A percentile compares a stretch with the other conserved stretches of the same genome.
Evolutionary conservation across 2,329 filamentous ascomycete species (phyloP).

Genomic region (Exserohilum turcica): DNA sequence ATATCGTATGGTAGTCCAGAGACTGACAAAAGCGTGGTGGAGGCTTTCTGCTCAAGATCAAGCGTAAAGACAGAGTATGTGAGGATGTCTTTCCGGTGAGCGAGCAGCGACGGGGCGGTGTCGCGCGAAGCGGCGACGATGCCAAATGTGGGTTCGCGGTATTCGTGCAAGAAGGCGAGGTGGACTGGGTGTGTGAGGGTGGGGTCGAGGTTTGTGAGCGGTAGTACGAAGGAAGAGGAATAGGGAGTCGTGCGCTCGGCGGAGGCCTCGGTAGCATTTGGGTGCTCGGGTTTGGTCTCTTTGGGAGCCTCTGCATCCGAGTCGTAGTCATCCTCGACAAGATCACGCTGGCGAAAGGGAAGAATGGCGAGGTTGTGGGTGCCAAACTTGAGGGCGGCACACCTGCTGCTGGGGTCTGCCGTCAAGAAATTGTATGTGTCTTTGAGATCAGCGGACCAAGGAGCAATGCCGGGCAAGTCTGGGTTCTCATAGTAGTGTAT

Average conservation of each 20-base stretch:
- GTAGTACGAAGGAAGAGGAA: slow-evolving; percentile 88
- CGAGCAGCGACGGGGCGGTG: slow-evolving; percentile 73
- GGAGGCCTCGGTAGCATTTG: slow-evolving; percentile 45
- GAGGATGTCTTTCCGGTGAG: slow-evolving; percentile 80
- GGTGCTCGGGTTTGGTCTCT: slow-evolving; percentile 38
- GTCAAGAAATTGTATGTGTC: slow-evolving; percentile 81
- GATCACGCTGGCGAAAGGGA: slow-evolving; percentile 84
- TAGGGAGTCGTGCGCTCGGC: slow-evolving; percentile 69
- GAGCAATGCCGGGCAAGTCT: slow-evolving; percentile 74
- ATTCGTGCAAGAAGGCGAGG: slow-evolving; percentile 92
- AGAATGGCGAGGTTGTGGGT: slow-evolving; percentile 87
- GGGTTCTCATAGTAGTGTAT: slow-evolving; percentile 99
- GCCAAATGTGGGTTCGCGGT: slow-evolving; percentile 95
- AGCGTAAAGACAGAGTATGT: slow-evolving; percentile 94
- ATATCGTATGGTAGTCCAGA: slow-evolving; percentile 85
- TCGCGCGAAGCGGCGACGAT: slow-evolving; percentile 80
- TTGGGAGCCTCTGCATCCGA: slow-evolving; percentile 70
- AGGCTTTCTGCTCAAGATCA: slow-evolving; percentile 89
- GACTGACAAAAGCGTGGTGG: slow-evolving; percentile 89
- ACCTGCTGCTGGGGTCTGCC: slow-evolving; percentile 89
- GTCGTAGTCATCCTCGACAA: slow-evolving; percentile 91
- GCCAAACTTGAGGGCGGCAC: slow-evolving; percentile 92
- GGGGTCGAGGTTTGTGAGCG: slow-evolving; percentile 85
- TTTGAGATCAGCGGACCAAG: slow-evolving; percentile 78
- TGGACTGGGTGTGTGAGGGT: slow-evolving; percentile 86